Conservation (phyloP, 2,329 filamentous ascomycete genomes). For the Botryotinia globosa region DNA sequence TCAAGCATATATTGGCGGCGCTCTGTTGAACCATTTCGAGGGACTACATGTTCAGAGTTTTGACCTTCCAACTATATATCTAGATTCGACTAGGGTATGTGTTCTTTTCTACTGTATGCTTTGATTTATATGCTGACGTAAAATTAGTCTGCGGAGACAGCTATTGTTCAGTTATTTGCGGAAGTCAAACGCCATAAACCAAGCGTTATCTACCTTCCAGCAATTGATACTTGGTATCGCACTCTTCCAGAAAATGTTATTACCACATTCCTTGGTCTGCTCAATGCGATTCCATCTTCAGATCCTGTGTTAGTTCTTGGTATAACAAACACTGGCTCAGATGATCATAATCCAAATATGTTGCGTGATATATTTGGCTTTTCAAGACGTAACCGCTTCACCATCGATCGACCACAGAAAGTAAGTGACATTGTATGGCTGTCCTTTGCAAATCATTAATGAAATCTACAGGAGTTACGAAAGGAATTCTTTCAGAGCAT, state of each 20-base stretch:
- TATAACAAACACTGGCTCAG: constrained; percentile 69
- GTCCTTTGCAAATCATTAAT: constrained; percentile 2
- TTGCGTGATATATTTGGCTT: constrained; percentile 81
- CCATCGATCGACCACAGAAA: constrained; percentile 63
- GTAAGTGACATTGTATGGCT: constrained; percentile 43
- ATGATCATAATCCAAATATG: constrained; percentile 60
- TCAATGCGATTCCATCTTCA: constrained; percentile 80
- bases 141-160: constrained; percentile 59
- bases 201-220: constrained; percentile 91
- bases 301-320: constrained; percentile 86
- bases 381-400: constrained; percentile 73
- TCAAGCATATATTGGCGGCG: constrained; percentile 82
- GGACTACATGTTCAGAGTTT: constrained; percentile 93
- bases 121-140: constrained; percentile 21
- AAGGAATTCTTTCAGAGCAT: constrained; percentile 76
- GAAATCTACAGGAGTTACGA: constrained; percentile 53
- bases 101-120: background rate
- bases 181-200: constrained; percentile 94
- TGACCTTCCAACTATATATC: constrained; percentile 82
- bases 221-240: constrained; percentile 80
- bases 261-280: constrained; percentile 77
- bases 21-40: constrained; percentile 86
- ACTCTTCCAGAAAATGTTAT: constrained; percentile 62
- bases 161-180: constrained; percentile 84
- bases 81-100: constrained; percentile 72